Evolutionary conservation across 805 yeast genomes (phyloP), one percentile per base, ranked within the genome.

Genomic region (Maudiozyma pseudohumilis): DNA sequence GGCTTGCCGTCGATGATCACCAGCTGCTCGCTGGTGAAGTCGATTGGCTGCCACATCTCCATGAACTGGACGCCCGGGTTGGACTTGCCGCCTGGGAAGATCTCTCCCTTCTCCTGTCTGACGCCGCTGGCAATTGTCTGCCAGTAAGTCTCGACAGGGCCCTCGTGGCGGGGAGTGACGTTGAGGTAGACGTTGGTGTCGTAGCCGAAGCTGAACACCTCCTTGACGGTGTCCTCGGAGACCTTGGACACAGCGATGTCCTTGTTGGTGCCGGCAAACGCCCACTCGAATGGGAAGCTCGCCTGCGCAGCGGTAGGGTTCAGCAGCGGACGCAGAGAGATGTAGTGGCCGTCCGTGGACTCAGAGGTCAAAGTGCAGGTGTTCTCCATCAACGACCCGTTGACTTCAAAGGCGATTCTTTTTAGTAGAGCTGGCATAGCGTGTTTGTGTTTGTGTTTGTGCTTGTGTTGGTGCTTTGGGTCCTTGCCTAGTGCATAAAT

Each of bases 221-320:
- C 56, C 13, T 43, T 43, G 12, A 46, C 40, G 3, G 18, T 30
- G 18, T 41, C 44, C 4, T 46, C 43, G 28, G 44, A 48, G 10
- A 68, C 53, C 34, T 50, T 55, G 30, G 51, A 55, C 9, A 64
- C 64, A 5, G 54, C 59, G 25, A 66, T 47, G 3, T 57, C 54
- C 12, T 58, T 57, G 35, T 72, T 74, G 1, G 51, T 52, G 2
- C 84, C 83, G 4, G 70, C 68, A 55, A 74, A 70, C 1, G 68
- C 73, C 79, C 80, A 73, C 47, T 77, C 76, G 44, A 74, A 74
- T 17, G 72, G 72, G 45, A 65, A 66, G n/a, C 43, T 46, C 13
- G 47, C 47, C 32, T 55, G 61, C 5, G 48, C 45, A 2, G 47
- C 48, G 3, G 50, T 48, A 21, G 60, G 56, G n/a, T 45, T 46